Conservation (phyloP, 129 eudicot species). For the Mikania micrantha region DNA sequence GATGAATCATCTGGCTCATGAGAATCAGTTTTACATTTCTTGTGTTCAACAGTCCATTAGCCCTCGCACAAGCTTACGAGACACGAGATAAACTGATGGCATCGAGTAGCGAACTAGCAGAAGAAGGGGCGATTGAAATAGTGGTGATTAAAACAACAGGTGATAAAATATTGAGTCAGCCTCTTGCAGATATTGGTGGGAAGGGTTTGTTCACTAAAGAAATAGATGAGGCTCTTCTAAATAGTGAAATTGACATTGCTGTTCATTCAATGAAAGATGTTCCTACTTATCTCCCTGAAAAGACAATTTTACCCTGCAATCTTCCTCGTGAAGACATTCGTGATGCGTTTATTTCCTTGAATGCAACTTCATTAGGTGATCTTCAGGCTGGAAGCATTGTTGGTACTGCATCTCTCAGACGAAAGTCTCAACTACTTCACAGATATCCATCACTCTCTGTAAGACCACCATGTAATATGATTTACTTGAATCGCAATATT, state of each 20-base stretch:
- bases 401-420: conserved; percentile 90
- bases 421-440: conserved; percentile 87
- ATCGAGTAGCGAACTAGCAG: conserved; percentile 67
- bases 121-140: conserved; percentile 87
- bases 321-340: conserved; percentile 94
- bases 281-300: conserved; percentile 89
- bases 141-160: conserved; percentile 92
- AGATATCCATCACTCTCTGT: conserved; percentile 81
- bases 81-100: conserved; percentile 73
- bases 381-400: conserved; percentile 81
- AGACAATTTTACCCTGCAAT: conserved; percentile 89
- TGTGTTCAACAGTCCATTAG: conserved; percentile 82
- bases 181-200: conserved; percentile 97
- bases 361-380: conserved; percentile 68
- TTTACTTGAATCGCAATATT: not conserved
- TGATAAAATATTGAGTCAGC: conserved; percentile 79
- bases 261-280: conserved; percentile 99
- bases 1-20: not conserved
- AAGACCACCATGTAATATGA: conserved; percentile 13
- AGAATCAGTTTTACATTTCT: conserved; percentile 10
- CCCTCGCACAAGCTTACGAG: conserved; percentile 95
- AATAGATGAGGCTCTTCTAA: conserved; percentile 88
- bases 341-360: conserved; percentile 82
- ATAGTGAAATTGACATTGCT: conserved; percentile 86
- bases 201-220: conserved; percentile 95